Conservation (phyloP, 805 yeast genomes). For the Isabelozyma gotoi region DNA sequence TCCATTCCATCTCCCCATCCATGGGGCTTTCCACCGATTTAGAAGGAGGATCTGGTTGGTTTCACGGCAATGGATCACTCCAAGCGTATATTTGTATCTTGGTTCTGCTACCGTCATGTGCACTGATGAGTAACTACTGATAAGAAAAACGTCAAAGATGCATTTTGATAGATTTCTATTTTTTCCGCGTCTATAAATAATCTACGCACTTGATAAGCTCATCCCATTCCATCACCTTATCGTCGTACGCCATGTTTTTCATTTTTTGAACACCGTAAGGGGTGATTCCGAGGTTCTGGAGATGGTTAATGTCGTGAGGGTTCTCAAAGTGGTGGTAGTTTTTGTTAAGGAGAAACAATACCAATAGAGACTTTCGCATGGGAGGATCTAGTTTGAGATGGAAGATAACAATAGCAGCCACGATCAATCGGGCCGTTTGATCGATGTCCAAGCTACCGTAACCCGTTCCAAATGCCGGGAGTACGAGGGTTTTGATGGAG, state of each 20-base stretch:
- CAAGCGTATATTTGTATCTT: conserved; percentile 21
- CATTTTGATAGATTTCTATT: neutral
- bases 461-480: conserved; percentile 30
- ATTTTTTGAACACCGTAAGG: neutral
- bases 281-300: neutral
- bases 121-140: neutral
- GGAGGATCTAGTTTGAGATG: conserved; percentile 7
- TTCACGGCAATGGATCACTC: conserved; percentile 27
- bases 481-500: conserved; percentile 10
- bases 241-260: neutral
- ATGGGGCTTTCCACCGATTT: conserved; percentile 42
- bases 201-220: conserved; percentile 12
- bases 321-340: neutral
- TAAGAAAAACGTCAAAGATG: neutral
- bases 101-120: neutral
- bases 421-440: conserved; percentile 16
- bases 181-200: conserved; percentile 1
- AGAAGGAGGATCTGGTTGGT: conserved; percentile 31
- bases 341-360: conserved; percentile 2
- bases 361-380: conserved; percentile 1
- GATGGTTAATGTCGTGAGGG: neutral
- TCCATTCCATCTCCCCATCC: conserved; percentile 51
- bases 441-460: conserved; percentile 17
- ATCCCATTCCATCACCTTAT: conserved; percentile 10
- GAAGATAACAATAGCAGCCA: conserved; percentile 17